Base-by-base conservation (phyloP, 805 yeast genomes). In the Sugiyamaella qingdaonensis region DNA sequence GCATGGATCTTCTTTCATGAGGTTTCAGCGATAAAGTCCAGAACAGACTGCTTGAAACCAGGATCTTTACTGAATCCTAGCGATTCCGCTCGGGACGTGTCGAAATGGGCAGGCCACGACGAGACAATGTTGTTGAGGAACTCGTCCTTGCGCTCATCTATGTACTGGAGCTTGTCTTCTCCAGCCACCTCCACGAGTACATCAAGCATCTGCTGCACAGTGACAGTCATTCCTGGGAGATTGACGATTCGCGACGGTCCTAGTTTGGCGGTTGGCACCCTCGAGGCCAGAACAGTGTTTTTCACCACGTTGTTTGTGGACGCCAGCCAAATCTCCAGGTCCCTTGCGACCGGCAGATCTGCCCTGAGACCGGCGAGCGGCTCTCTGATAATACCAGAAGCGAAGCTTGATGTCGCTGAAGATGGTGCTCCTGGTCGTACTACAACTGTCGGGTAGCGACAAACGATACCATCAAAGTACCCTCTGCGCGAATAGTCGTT, bases 401-500 rank as follows among this genome's bases (percentile, higher is more conserved):
- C 57, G 49, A 61, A 61, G 16, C 60, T 56, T 10, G 63, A 61
- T 3, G 63, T 59, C 11, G 63, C 64, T 9, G 58, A 55, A 24
- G 61, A 58, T 7, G 64, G 64, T n/a, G 55, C 42, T 16, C 63
- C 64, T 5, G 64, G 62, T 11, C 63, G 55, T 7, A 61, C 61
- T 11, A 56, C 48, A 24, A 61, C 58, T 13, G 58, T 55, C 9
- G 58, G 58, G 52, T 53, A 55, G 5, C 58, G 52, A 11, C 55
- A 34, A 16, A 53, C 51, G 9, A 53, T 41, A 9, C 64, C 64
- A 35, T 61, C 64, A 47, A 61, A 46, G 37, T 51, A 61, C 31
- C 59, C 58, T n/a, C 61, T 50, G 27, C 64, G 56, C 9, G 62
- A 52, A 49, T 61, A 60, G 39, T 61, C 64, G 46, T 58, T 57